Evolutionary conservation across 2,329 filamentous ascomycete genomes (phyloP), one percentile per base, ranked within the genome.

Genomic region (Penicillium frequentans): DNA sequence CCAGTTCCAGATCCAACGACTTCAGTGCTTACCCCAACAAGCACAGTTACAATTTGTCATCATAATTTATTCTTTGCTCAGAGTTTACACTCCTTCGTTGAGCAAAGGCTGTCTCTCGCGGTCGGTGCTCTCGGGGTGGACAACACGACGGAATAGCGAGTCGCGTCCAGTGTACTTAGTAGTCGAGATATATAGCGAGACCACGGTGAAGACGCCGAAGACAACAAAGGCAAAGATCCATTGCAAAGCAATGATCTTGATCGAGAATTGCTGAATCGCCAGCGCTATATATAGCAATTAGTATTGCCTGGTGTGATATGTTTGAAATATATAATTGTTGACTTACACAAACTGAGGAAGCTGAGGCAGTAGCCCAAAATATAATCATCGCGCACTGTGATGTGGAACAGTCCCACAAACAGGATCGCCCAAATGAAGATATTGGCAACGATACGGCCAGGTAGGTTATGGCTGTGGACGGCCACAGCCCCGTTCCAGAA

Each of bases 141-240:
- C 70, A 21, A 69, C 55, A 43, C 67, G 68, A 35, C 68, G 69
- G 65, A 75, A 70, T 54, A 74, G 67, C 33, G 72, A 66, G 56
- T 75, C 69, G 53, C 74, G 73, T 31, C 70, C 69, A 23, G 66
- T 59, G 51, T 75, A 73, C 55, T 66, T 73, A 11, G 71, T 68
- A 13, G 65, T 62, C 3, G 74, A 72, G 43, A 73, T 66, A 42
- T 74, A 75, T 11, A 90, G 67, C 1, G 89, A 91, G 19, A 85
- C 76, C 21, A 92, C 73, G 71, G 95, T 89, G 52, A 96, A 83
- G 26, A 90, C 71, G 1, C 81, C 84, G 82, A 93, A 92, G 72
- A 96, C 91, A 60, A 86, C 81, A 69, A 96, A 95, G 33, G 91
- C 90, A 72, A 96, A 96, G 75, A 96, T 93, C 91, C 91, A 96